Evolutionary conservation across 345 rosid genomes (phyloP).

Genomic region (Salix brachista): DNA sequence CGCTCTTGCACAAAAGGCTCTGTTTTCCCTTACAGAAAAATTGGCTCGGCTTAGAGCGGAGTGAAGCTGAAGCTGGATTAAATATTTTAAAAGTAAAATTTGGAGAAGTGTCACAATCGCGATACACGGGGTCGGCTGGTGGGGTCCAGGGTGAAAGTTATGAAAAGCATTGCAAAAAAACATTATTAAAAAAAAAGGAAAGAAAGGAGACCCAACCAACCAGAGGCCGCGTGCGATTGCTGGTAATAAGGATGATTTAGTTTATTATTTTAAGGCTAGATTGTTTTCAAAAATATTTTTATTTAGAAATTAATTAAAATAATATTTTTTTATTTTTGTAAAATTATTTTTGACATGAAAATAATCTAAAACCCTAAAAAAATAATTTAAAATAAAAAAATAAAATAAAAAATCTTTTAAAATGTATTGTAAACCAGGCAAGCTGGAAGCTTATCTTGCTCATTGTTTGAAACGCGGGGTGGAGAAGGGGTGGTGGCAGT

Average conservation of each 20-base stretch:
- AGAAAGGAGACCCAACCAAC: constrained; percentile 47
- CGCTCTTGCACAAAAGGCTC: background rate
- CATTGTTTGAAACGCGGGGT: background rate
- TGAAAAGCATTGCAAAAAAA: background rate
- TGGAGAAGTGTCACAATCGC: constrained; percentile 48
- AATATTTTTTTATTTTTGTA: too few species aligned
- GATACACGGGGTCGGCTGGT: constrained; percentile 36
- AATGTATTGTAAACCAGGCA: too few species aligned
- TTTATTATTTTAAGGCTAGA: background rate
- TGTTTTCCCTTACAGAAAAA: background rate
- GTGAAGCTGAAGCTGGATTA: background rate
- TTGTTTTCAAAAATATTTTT: too few species aligned
- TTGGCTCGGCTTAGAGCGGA: background rate
- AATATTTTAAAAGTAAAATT: constrained; percentile 7
- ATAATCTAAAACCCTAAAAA: too few species aligned
- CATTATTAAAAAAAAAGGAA: background rate
- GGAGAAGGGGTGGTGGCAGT: too few species aligned
- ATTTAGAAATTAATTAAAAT: too few species aligned
- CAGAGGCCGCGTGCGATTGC: constrained; percentile 47
- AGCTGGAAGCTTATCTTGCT: background rate
- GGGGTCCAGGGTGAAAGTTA: constrained; percentile 30
- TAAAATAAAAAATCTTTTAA: too few species aligned
- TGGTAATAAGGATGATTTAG: constrained; percentile 13
- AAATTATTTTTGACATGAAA: too few species aligned
- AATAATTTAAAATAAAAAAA: too few species aligned